phyloP scores from a whole-genome alignment of 1,139 yeast genomes.

The Pichia sp. region DNA sequence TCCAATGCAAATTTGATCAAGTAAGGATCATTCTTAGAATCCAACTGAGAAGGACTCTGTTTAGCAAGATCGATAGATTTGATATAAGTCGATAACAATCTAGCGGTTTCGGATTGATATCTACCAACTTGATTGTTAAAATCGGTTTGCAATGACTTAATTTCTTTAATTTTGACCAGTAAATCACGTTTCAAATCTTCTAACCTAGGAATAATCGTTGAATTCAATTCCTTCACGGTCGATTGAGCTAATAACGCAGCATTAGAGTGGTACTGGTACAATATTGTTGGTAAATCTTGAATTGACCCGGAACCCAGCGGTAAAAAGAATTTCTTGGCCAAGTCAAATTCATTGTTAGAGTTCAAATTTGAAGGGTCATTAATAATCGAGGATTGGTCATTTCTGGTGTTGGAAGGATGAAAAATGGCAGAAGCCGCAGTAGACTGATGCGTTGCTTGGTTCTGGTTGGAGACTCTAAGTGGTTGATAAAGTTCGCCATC shows the following conservation, averaged over 20 bases:
- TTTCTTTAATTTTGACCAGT: conserved; percentile 78
- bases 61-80: conserved; percentile 36
- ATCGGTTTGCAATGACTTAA: conserved; percentile 71
- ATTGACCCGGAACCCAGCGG: conserved; percentile 78
- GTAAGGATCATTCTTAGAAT: conserved; percentile 66
- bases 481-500: conserved; percentile 30
- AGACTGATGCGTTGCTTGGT: background rate
- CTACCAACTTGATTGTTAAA: conserved; percentile 67
- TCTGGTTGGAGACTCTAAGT: conserved; percentile 16
- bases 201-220: conserved; percentile 68
- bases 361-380: conserved; percentile 9
- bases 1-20: conserved; percentile 65
- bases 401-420: conserved; percentile 6
- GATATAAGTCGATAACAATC: conserved; percentile 40
- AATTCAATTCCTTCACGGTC: conserved; percentile 63
- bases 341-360: conserved; percentile 20
- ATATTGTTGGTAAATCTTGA: conserved; percentile 70
- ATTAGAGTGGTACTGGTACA: conserved; percentile 66
- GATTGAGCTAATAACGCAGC: conserved; percentile 60
- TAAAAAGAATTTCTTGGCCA: conserved; percentile 45
- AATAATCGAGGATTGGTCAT: background rate
- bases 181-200: conserved; percentile 82
- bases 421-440: conserved; percentile 1
- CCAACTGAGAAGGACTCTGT: conserved; percentile 23
- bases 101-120: conserved; percentile 59